Evolutionary conservation across 371 early-diverging fungal species (phyloP).

Genomic region (Capillidium rhysosporum): DNA sequence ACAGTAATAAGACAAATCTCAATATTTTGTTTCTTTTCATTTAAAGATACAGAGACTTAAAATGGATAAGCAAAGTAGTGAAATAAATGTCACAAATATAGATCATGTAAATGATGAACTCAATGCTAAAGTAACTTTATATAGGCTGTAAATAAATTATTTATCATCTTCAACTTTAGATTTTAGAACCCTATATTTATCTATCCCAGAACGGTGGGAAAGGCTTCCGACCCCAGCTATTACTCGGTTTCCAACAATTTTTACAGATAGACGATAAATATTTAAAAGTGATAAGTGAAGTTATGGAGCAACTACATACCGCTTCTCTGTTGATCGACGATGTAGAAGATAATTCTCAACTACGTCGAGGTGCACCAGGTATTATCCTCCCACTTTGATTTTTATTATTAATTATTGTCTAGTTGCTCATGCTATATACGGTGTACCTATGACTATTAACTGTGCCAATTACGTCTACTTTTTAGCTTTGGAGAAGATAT

Average conservation of each 20-base stretch:
- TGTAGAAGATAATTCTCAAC: slow-evolving; percentile 76
- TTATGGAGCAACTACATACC: slow-evolving; percentile 86
- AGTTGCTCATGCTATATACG: slow-evolving; percentile 90
- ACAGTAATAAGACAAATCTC: too few relatives aligned
- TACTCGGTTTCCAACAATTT: slow-evolving; percentile 79
- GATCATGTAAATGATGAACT: too few relatives aligned
- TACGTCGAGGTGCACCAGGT: slow-evolving; percentile 77
- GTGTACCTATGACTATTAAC: slow-evolving; percentile 78
- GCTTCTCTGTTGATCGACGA: slow-evolving; percentile 91
- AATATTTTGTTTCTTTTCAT: too few relatives aligned
- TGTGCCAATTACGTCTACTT: slow-evolving; percentile 92
- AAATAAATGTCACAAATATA: too few relatives aligned
- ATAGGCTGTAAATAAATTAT: too few relatives aligned
- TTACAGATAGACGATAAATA: slow-evolving; percentile 46
- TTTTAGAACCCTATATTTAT: slow-evolving; percentile 68
- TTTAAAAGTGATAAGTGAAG: slow-evolving; percentile 44
- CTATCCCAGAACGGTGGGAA: slow-evolving; percentile 69
- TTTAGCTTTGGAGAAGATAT: slow-evolving; percentile 59
- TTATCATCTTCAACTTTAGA: too few relatives aligned
- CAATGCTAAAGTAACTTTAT: too few relatives aligned
- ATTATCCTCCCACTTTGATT: not conserved
- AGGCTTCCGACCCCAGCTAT: slow-evolving; percentile 68
- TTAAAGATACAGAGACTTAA: too few relatives aligned
- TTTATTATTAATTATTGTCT: not conserved
- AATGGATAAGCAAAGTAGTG: too few relatives aligned